Evolutionary conservation across 176 grass and related monocot species (phyloP).

Genomic region (Oryza punctata): DNA sequence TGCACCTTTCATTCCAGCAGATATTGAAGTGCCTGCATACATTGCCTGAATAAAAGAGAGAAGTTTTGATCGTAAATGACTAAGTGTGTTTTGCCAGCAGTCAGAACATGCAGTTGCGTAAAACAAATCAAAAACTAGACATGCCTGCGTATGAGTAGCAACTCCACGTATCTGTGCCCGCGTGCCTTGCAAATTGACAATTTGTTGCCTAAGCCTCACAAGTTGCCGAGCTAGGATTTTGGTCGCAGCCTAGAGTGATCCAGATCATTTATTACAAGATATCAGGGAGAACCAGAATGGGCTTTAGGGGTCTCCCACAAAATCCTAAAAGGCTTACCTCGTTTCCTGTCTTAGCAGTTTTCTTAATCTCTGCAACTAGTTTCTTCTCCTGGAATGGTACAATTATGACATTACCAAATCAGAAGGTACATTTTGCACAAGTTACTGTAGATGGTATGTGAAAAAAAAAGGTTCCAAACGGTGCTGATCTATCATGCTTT

Average conservation of each 20-base stretch:
- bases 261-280: slow-evolving; percentile 20
- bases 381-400: slow-evolving; percentile 86
- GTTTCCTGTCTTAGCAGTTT: slow-evolving; percentile 96
- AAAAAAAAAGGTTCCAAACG: neutral
- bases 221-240: slow-evolving; percentile 95
- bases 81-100: neutral
- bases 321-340: slow-evolving; percentile 60
- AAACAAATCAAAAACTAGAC: slow-evolving; percentile 2
- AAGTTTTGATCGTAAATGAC: neutral
- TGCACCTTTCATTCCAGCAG: slow-evolving; percentile 98
- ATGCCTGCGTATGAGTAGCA: slow-evolving; percentile 93
- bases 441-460: neutral
- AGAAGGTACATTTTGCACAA: slow-evolving; percentile 29
- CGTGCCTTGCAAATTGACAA: slow-evolving; percentile 92
- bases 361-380: slow-evolving; percentile 96
- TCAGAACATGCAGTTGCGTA: neutral
- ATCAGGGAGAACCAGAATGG: neutral
- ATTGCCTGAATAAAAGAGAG: slow-evolving; percentile 71
- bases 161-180: slow-evolving; percentile 94
- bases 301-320: neutral
- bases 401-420: slow-evolving; percentile 28
- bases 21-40: slow-evolving; percentile 96
- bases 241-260: slow-evolving; percentile 80
- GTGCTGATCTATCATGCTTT: neutral
- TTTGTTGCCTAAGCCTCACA: slow-evolving; percentile 94